Evolutionary conservation across 441 rosid genomes (phyloP).

Genomic region (Cnidoscolus chayamansa): DNA sequence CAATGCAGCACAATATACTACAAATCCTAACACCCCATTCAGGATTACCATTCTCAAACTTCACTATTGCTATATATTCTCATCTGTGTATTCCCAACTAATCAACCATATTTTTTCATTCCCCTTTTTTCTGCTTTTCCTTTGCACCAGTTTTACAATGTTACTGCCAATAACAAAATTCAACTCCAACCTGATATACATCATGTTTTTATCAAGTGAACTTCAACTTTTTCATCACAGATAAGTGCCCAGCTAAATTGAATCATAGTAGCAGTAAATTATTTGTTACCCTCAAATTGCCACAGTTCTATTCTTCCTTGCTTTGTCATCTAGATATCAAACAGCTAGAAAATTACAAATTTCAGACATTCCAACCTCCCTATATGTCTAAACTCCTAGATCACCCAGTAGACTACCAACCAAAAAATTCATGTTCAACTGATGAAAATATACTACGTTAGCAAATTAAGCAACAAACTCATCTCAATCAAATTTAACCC

Average conservation of each 20-base stretch:
- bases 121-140: not conserved
- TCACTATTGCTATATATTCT: not conserved
- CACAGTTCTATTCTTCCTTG: not conserved
- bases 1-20: not conserved
- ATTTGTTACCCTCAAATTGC: not conserved
- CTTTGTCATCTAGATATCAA: not conserved
- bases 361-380: not conserved
- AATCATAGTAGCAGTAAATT: not conserved
- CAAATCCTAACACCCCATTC: not conserved
- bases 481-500: slow-evolving; percentile 9
- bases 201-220: not conserved
- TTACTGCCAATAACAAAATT: not conserved
- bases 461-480: not conserved
- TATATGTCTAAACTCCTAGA: not conserved
- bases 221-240: not conserved
- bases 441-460: not conserved
- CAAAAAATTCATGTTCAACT: not conserved
- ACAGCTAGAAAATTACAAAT: not conserved
- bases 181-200: not conserved
- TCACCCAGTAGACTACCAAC: not conserved
- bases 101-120: not conserved
- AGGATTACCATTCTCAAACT: not conserved
- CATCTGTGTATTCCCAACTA: not conserved
- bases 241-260: not conserved
- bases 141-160: not conserved